Percentiles rank a stretch among this genome's conserved stretches.
These are phyloP conservation scores for Ceratorhiza oryzae-sativae DNA, from an alignment of 1,284 basidiomycete genomes.

Conservation along the genomic window DNA sequence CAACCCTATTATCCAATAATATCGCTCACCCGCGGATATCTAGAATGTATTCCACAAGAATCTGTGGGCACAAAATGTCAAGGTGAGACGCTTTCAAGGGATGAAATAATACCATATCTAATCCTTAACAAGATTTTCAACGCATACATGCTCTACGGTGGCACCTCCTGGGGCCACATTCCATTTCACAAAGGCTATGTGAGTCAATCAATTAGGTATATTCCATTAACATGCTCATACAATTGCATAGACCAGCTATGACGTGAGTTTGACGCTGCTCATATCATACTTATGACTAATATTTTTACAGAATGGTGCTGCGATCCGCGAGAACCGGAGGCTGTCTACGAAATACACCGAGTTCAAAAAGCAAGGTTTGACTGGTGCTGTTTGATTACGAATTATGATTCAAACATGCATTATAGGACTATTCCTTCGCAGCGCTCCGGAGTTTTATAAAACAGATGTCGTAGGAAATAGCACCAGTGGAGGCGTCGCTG, in stretches of 20 bases:
- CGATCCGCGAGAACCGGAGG: conserved; percentile 69
- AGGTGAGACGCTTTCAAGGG: conserved; percentile 54
- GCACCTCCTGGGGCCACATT: conserved; percentile 78
- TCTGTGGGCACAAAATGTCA: conserved; percentile 77
- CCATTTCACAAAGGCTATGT: conserved; percentile 68
- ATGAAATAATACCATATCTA: not conserved
- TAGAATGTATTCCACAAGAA: conserved; percentile 74
- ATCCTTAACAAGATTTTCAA: conserved; percentile 52
- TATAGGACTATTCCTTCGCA: conserved; percentile 66
- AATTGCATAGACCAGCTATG: conserved; percentile 53
- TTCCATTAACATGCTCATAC: not conserved
- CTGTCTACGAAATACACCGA: conserved; percentile 73
- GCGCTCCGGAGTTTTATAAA: conserved; percentile 75
- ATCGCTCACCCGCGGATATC: not conserved
- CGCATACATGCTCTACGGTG: conserved; percentile 81
- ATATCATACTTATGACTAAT: conserved; percentile 25
- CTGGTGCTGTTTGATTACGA: not conserved
- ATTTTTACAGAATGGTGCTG: conserved; percentile 49
- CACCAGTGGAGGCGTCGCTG: conserved; percentile 56
- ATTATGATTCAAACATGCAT: not conserved
- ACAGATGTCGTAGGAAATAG: conserved; percentile 74
- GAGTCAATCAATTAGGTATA: not conserved
- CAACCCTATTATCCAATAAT: not conserved
- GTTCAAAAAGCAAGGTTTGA: conserved; percentile 67
- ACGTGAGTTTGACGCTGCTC: conserved; percentile 48